phyloP scores from a whole-genome alignment of 139 green algal genomes.

The Picochlorum sp. region DNA sequence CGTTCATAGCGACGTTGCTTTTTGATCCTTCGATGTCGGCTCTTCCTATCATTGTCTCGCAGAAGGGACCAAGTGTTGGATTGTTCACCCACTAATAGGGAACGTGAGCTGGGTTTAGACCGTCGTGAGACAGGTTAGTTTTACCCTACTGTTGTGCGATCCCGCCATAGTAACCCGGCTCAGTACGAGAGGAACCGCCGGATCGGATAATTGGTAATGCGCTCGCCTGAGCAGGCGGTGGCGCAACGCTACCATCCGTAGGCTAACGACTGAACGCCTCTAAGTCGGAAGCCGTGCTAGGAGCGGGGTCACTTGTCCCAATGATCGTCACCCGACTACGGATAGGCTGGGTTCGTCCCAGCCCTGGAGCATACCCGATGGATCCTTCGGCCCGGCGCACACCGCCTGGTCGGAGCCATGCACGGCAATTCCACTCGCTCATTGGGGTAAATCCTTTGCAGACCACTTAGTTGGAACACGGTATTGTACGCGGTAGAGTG shows the following conservation, averaged over 20 bases:
- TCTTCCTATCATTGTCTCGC: conserved; percentile 43
- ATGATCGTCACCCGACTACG: conserved; percentile 62
- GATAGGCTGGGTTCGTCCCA: conserved; percentile 52
- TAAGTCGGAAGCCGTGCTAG: conserved; percentile 70
- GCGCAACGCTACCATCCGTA: conserved; percentile 77
- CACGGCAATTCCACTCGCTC: conserved; percentile 62
- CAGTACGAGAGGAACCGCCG: conserved; percentile 89
- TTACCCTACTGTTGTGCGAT: conserved; percentile 75
- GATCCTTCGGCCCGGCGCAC: conserved; percentile 32
- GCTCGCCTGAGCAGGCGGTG: conserved; percentile 69
- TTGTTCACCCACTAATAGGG: conserved; percentile 72
- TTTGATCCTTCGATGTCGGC: conserved; percentile 33
- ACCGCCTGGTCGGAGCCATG: conserved; percentile 23
- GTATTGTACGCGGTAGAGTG: conserved; percentile 81
- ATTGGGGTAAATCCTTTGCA: conserved; percentile 77
- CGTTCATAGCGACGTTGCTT: conserved; percentile 5
- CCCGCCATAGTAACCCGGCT: conserved; percentile 78
- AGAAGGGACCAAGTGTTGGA: conserved; percentile 65
- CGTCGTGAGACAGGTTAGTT: conserved; percentile 45
- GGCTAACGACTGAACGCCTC: conserved; percentile 80
- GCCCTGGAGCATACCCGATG: conserved; percentile 58
- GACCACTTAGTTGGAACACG: conserved; percentile 74
- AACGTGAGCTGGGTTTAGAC: conserved; percentile 77
- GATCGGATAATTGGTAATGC: conserved; percentile 75
- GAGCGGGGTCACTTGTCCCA: conserved; percentile 49